Base-by-base conservation (phyloP, 2,329 filamentous ascomycete genomes). In the Colletotrichum plurivorum region DNA sequence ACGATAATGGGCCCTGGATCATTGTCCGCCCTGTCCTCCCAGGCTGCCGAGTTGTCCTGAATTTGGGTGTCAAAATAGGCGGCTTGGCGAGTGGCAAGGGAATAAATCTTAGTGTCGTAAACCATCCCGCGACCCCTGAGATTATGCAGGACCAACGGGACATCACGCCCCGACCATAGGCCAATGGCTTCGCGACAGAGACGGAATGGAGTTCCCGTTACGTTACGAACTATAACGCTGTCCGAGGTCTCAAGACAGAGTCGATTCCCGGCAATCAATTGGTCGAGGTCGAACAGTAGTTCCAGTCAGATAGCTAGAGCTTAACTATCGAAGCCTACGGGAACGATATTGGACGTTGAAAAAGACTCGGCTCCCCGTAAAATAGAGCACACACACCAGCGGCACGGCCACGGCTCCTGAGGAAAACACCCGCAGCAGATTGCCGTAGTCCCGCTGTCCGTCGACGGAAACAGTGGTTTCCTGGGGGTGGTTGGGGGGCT, bases 21-120 rank as follows among this genome's bases (percentile, higher is more conserved):
- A 22, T 51, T 18, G 15, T 13, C 18, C 22, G 12, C 2, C 20
- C 46, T 60, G 25, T 53, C n/a, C 41, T 60, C 48, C n/a, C 41
- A 48, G 45, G 51, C 20, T 60, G 58, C 43, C 43, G 63, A 56
- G 6, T 41, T 61, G 8, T 48, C 49, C 3, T 27, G 25, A 10
- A 10, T 41, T 27, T 61, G 57, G 49, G 22, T 51, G 22, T 27
- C 20, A 10, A 45, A 49, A 41, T 13, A 55, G 45, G 31, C 49
- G 57, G n/a, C 63, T 67, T 67, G 57, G 63, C 57, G 51, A 62
- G 48, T 49, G 57, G 63, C 63, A 62, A 56, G 63, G 63, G 51
- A 56, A 67, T 67, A 49, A 25, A 27, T 9, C 9, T 36, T 53
- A 39, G 46, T 48, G 56, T 27, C 15, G 31, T 36, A 36, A 36